Conservation (phyloP, 2,329 filamentous ascomycete genomes). For the Setomelanomma holmii region DNA sequence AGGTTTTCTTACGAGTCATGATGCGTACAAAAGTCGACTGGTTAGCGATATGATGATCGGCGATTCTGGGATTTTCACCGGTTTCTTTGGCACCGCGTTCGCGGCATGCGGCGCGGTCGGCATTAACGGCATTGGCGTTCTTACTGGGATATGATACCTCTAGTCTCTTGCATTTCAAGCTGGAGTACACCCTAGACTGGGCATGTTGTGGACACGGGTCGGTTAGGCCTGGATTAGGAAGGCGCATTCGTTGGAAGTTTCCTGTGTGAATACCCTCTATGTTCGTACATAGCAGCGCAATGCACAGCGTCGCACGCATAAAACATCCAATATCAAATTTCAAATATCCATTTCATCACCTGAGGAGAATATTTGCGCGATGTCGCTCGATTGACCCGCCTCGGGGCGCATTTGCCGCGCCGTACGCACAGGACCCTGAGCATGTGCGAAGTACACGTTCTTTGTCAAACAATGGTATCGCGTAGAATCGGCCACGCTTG, state of each 20-base stretch:
- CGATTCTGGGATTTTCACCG: constrained; percentile 9
- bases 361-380: background rate
- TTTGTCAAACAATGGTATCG: background rate
- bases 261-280: constrained; percentile 14
- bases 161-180: constrained; percentile 10
- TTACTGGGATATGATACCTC: constrained; percentile 15
- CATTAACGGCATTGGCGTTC: constrained; percentile 17
- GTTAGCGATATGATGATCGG: constrained; percentile 14
- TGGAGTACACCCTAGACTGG: constrained; percentile 21
- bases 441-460: background rate
- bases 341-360: background rate
- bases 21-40: constrained; percentile 22
- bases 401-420: background rate
- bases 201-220: constrained; percentile 8
- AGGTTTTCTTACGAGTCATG: constrained; percentile 50
- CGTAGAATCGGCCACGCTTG: too few species aligned
- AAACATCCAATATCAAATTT: constrained; percentile 5
- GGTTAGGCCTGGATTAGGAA: constrained; percentile 8
- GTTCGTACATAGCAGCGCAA: constrained; percentile 6
- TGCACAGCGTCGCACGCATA: background rate
- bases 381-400: background rate
- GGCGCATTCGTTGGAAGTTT: constrained; percentile 1
- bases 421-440: too few species aligned
- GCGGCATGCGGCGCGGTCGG: constrained; percentile 4
- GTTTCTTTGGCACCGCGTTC: constrained; percentile 8